Percentiles rank a stretch among this genome's conserved stretches.
phyloP scores from a whole-genome alignment of 768 basidiomycete genomes.

The Mycena vulgaris region DNA sequence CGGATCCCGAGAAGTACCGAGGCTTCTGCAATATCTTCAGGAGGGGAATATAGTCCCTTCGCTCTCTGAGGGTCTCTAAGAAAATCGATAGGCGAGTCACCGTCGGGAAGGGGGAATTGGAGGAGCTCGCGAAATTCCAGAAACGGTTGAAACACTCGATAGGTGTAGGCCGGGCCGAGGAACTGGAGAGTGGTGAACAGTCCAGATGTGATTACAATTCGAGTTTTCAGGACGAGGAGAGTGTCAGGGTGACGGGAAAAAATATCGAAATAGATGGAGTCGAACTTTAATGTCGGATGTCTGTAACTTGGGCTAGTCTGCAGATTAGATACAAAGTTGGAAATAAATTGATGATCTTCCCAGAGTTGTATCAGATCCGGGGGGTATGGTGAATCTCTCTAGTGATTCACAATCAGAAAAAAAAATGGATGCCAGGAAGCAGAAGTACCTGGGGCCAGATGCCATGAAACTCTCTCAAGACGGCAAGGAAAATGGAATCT shows the following conservation, averaged over 20 bases:
- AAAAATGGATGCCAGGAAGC: not conserved
- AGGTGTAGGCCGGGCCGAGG: not conserved
- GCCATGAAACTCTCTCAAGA: not conserved
- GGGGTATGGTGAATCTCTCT: not conserved
- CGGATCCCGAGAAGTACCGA: no score
- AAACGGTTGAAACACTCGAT: not conserved
- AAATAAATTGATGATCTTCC: not conserved
- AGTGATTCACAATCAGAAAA: not conserved
- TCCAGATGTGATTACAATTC: not conserved
- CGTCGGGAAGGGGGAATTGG: not conserved
- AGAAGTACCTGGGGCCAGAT: not conserved
- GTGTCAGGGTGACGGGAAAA: not conserved
- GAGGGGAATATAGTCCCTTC: not conserved
- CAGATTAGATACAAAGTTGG: not conserved
- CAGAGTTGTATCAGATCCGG: not conserved
- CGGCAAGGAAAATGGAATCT: not conserved
- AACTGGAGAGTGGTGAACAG: not conserved
- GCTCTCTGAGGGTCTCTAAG: not conserved
- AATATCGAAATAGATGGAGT: not conserved
- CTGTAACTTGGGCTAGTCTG: not conserved
- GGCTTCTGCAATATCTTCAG: not conserved
- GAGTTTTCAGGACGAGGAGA: not conserved
- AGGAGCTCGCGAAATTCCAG: not conserved
- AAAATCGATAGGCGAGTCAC: slow-evolving; percentile 1
- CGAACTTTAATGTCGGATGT: not conserved